A percentile compares a stretch with the other conserved stretches of the same genome.
phyloP scores from a whole-genome alignment of 352 stramenopile species.

The Pythium sukuiense region DNA sequence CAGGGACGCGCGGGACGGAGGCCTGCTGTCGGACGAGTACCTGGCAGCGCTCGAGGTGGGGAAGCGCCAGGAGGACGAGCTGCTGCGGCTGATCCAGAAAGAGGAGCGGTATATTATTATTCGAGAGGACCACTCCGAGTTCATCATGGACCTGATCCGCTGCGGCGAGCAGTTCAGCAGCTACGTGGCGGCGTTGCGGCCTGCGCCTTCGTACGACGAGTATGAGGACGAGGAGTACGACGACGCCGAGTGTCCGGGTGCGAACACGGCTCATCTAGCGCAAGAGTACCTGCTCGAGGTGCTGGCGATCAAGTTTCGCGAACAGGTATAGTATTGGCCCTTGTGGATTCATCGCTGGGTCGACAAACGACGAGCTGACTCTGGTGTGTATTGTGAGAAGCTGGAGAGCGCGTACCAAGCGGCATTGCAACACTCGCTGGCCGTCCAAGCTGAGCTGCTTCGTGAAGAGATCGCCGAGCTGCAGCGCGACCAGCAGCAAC shows the following conservation, averaged over 20 bases:
- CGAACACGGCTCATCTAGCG: conserved; percentile 73
- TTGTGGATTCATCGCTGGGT: too few relatives aligned
- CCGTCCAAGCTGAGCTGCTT: conserved; percentile 69
- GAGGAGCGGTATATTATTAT: conserved; percentile 87
- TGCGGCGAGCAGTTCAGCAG: conserved; percentile 74
- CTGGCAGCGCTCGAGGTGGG: conserved; percentile 60
- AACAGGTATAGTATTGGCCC: too few relatives aligned
- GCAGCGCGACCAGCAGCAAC: conserved; percentile 43
- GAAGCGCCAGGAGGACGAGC: conserved; percentile 65
- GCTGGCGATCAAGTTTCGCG: conserved; percentile 75
- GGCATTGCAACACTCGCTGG: conserved; percentile 72
- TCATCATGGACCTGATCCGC: conserved; percentile 80
- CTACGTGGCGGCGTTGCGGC: conserved; percentile 51
- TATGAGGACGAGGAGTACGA: conserved; percentile 56
- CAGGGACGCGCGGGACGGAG: conserved; percentile 21
- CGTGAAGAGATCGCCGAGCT: conserved; percentile 73
- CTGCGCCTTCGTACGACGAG: conserved; percentile 19
- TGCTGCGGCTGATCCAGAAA: conserved; percentile 75
- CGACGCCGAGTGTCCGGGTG: conserved; percentile 63
- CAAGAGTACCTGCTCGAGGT: conserved; percentile 81
- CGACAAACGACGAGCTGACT: conserved; percentile 1
- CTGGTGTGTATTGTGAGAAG: conserved; percentile 30
- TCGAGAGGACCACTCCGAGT: conserved; percentile 74
- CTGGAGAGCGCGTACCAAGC: conserved; percentile 77
- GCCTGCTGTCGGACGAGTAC: conserved; percentile 63